Base-by-base conservation (phyloP, 176 grass and related monocot genomes). In the Saccharum officinarum region DNA sequence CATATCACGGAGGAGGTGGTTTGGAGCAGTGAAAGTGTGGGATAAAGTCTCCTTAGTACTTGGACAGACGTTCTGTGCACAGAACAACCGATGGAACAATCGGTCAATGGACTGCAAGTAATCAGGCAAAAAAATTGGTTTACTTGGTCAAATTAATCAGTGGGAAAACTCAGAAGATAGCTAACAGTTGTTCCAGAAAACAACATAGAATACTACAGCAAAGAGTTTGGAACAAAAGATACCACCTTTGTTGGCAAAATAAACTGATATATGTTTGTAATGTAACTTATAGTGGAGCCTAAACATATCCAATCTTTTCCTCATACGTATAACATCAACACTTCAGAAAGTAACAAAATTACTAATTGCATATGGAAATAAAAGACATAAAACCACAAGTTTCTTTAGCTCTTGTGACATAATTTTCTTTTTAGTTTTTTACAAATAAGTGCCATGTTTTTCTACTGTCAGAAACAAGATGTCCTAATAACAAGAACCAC, bases 1-100 rank as follows among this genome's bases (percentile, higher is more conserved):
- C 88, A 90, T 90, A 62, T 90, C 79, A 28, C 18, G 57, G 30
- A 90, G 80, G 36, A 86, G 84, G 28, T 86, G 45, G 68, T 86
- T 83, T 57, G 88, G 80, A 79, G 46, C 22, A 73, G 15, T 47
- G 14, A 45, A 31, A 73, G 83, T 78, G 67, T 90, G 84, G 26
- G 79, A n/a, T 73, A 86, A 67, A 55, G 25, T 36, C 13, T 78
- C 14, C 3, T 55, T 18, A 83, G 73, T 86, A 71, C 73, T 31
- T 61, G 74, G 67, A 46, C 84, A 83, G 46, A 12, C 9, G 23
- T 86, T 79, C 7, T 46, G 20, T 67, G 20, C 22, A 25, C 3
- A 10, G 69, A 30, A 61, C 77, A 77, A 81, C 50, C 57, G 60
- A 26, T 79, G 59, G 59, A 67, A 83, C 22, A 30, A 79, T 67